Base-by-base conservation (phyloP, 2,329 filamentous ascomycete species). In the Fusarium pseudonygamai region DNA sequence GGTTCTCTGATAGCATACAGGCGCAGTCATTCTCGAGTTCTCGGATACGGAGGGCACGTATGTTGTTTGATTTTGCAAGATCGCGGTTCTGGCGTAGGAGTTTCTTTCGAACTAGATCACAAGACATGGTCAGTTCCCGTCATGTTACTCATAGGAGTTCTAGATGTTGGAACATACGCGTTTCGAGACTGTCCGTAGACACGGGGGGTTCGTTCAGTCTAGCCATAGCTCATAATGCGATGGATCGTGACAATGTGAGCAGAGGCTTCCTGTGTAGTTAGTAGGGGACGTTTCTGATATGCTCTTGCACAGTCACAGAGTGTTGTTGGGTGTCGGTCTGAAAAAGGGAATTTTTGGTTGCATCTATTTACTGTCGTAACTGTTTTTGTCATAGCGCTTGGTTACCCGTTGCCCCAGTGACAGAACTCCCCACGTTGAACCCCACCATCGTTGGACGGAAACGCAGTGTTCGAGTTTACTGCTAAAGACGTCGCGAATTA, bases 11-110 rank as follows among this genome's bases (percentile, higher is more conserved):
- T 30, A 95, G 85, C 72, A 95, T 87, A 55, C 91, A 90, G 45
- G 92, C 90, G 71, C 90, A 91, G 81, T 97, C 93, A 79, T 91
- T 90, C 79, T 96, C 93, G 66, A 96, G 87, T 72, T 87, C 89
- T 68, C 93, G 91, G 77, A 96, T 95, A 74, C 92, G 91, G 37
- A 94, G 86, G 37, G 92, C 93, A 80, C 95, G 93, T 57, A 89
- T 87, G 30, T 93, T 94, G 83, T 97, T 96, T 77, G 88, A 90
- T 80, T 91, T 91, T 71, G 93, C 93, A 72, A 96, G 92, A 78
- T 96, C 93, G 82, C 93, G 89, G 80, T 97, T 97, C 80, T 96
- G 94, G 61, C 93, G 89, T 77, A 95, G 85, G 79, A 95, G 94
- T 80, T 92, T 91, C 78, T 92, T 89, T 80, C 93, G 93, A 67